Evolutionary conservation across 768 basidiomycete genomes (phyloP).

Genomic region (Dioszegia crocea): DNA sequence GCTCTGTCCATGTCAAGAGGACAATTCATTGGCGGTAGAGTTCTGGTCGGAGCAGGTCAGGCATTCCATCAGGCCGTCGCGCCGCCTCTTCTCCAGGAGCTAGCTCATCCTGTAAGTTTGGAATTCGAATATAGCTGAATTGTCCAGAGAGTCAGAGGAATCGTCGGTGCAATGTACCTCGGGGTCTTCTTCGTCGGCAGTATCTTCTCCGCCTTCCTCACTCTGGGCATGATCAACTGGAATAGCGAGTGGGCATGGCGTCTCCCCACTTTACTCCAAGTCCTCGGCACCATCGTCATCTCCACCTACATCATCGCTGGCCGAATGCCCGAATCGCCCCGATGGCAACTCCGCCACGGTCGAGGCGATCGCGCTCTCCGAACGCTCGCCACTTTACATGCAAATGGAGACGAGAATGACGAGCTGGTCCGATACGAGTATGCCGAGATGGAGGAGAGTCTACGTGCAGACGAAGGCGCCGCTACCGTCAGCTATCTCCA

Average conservation of each 20-base stretch:
- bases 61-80: constrained; percentile 51
- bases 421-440: constrained; percentile 47
- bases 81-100: constrained; percentile 54
- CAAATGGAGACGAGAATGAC: constrained; percentile 63
- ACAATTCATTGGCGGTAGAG: constrained; percentile 30
- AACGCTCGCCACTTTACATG: constrained; percentile 75
- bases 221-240: constrained; percentile 17
- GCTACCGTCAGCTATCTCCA: constrained; percentile 50
- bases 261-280: constrained; percentile 25
- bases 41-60: constrained; percentile 53
- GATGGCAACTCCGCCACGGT: constrained; percentile 74
- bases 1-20: constrained; percentile 19
- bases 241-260: constrained; percentile 60
- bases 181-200: constrained; percentile 16
- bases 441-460: constrained; percentile 64
- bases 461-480: constrained; percentile 48
- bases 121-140: not conserved
- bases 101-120: constrained; percentile 20
- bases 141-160: not conserved
- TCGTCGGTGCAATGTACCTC: constrained; percentile 13
- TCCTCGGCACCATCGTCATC: constrained; percentile 49
- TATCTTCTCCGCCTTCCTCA: constrained; percentile 12
- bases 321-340: constrained; percentile 75
- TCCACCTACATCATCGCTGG: constrained; percentile 53
- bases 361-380: constrained; percentile 63